Evolutionary conservation across 2,329 filamentous ascomycete species (phyloP).

Genomic region (Fusarium palustre): DNA sequence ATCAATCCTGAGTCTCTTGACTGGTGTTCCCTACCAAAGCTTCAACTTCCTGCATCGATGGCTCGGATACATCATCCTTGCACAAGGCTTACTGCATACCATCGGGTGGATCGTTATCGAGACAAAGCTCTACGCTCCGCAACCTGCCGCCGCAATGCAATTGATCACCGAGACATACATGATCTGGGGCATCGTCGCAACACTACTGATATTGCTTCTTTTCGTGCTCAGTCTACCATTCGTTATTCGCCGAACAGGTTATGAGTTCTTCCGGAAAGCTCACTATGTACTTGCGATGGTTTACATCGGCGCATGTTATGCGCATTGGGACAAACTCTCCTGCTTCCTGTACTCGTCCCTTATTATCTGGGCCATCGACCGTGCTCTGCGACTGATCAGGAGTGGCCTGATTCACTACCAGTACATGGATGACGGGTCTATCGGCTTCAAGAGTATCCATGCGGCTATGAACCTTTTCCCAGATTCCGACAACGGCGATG

Average conservation of each 20-base stretch:
- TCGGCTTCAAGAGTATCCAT: not conserved
- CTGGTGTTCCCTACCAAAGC: not conserved
- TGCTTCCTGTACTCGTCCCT: slow-evolving; percentile 1
- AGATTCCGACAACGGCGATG: not conserved
- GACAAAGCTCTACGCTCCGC: not conserved
- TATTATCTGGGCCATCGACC: not conserved
- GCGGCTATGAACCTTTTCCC: not conserved
- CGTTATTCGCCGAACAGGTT: not conserved
- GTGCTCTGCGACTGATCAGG: not conserved
- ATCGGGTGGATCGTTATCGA: not conserved
- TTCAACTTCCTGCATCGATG: slow-evolving; percentile 3
- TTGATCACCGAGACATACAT: not conserved
- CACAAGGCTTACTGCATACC: not conserved
- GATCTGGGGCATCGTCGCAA: not conserved
- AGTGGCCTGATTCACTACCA: not conserved
- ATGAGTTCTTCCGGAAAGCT: slow-evolving; percentile 4
- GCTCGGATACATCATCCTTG: not conserved
- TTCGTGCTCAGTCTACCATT: not conserved
- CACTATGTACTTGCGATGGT: not conserved
- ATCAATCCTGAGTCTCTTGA: not conserved
- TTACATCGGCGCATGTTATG: not conserved
- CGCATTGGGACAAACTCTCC: not conserved
- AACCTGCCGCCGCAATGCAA: not conserved
- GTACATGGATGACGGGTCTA: not conserved
- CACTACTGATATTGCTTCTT: not conserved